phyloP scores from a whole-genome alignment of 345 rosid species.

The Lenwebbia sp. region DNA sequence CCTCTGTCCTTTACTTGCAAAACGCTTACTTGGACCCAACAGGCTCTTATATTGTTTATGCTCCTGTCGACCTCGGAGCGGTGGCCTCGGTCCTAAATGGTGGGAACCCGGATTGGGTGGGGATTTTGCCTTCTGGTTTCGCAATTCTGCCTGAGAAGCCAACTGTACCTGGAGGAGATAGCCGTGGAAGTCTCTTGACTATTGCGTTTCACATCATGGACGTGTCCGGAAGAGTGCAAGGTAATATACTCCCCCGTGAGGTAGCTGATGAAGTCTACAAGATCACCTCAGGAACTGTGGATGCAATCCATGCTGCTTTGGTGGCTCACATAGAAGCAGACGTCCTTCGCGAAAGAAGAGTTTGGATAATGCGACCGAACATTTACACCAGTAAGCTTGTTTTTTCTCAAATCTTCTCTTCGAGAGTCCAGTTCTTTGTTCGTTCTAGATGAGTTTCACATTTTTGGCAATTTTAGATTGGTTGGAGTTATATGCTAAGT shows the following conservation, averaged over 20 bases:
- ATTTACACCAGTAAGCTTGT: background rate
- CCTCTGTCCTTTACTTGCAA: slow-evolving; percentile 22
- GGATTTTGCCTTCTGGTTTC: slow-evolving; percentile 37
- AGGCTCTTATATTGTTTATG: slow-evolving; percentile 19
- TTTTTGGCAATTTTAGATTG: no score
- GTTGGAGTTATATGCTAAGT: no score
- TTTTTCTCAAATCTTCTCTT: background rate
- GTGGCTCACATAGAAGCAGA: background rate
- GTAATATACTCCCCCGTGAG: background rate
- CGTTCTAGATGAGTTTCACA: no score
- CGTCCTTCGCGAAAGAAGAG: background rate
- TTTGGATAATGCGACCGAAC: background rate
- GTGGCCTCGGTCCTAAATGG: slow-evolving; percentile 14
- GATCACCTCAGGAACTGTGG: slow-evolving; percentile 1
- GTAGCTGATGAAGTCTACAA: background rate
- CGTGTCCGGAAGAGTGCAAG: background rate
- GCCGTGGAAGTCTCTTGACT: slow-evolving; percentile 21
- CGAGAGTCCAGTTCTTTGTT: background rate
- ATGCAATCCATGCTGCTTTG: background rate
- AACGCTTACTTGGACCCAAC: slow-evolving; percentile 17
- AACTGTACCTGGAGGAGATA: background rate
- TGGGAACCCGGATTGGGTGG: slow-evolving; percentile 8
- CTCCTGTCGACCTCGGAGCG: slow-evolving; percentile 20
- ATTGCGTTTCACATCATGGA: slow-evolving; percentile 17
- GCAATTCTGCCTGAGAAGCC: slow-evolving; percentile 20